A percentile compares a stretch with the other conserved stretches of the same genome.
phyloP scores from a whole-genome alignment of 139 green algal genomes.

The Coccomyxa sp. region DNA sequence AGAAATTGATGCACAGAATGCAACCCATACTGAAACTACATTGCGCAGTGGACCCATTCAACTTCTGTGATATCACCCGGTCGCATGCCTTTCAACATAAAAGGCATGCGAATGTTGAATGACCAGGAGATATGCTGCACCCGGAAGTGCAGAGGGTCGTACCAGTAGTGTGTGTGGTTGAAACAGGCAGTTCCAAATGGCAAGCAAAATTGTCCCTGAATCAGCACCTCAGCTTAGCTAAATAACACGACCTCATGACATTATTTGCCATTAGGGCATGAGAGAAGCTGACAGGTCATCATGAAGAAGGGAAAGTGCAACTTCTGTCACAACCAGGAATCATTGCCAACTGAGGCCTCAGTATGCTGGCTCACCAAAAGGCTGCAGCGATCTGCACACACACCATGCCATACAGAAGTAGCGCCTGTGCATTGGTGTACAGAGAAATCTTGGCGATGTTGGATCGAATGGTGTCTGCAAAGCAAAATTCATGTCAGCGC shows the following conservation, averaged over 20 bases:
- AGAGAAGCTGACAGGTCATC: background rate
- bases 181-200: constrained; percentile 34
- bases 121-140: constrained; percentile 5
- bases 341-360: background rate
- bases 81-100: too few relatives aligned
- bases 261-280: background rate
- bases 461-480: background rate
- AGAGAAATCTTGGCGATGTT: background rate
- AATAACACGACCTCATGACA: background rate
- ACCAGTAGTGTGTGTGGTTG: constrained; percentile 40
- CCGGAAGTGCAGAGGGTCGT: too few relatives aligned
- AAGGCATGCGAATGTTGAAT: too few relatives aligned
- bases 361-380: background rate
- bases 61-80: too few relatives aligned
- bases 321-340: background rate
- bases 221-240: background rate
- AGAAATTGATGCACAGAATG: too few relatives aligned
- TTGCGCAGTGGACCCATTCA: too few relatives aligned
- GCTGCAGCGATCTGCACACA: constrained; percentile 4
- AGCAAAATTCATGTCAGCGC: too few relatives aligned
- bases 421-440: background rate
- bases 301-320: background rate
- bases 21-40: too few relatives aligned
- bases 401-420: constrained; percentile 19
- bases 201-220: constrained; percentile 16